phyloP scores from a whole-genome alignment of 176 grass and related monocot species.

The Puya raimondii region DNA sequence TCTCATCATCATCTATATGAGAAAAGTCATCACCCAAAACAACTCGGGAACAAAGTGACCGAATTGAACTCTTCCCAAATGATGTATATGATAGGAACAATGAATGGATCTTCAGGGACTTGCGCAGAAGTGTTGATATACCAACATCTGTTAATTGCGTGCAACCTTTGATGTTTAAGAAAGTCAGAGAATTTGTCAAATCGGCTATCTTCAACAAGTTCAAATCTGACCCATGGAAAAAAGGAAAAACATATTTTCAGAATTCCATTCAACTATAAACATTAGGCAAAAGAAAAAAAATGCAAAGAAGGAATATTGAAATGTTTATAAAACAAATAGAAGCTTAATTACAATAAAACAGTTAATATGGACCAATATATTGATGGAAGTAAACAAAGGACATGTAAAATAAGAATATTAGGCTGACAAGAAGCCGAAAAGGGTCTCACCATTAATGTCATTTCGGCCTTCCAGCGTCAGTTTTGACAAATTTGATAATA shows the following conservation, averaged over 20 bases:
- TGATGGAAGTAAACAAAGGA: background rate
- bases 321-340: background rate
- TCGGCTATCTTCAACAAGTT: constrained; percentile 31
- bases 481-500: constrained; percentile 49
- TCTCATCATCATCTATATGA: constrained; percentile 12
- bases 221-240: constrained; percentile 34
- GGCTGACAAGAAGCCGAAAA: background rate
- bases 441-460: constrained; percentile 49
- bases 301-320: background rate
- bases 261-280: background rate
- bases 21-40: constrained; percentile 4
- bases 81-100: constrained; percentile 55
- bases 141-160: constrained; percentile 44
- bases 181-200: constrained; percentile 36
- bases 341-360: background rate
- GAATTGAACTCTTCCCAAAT: constrained; percentile 42
- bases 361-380: constrained; percentile 12
- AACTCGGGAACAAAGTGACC: constrained; percentile 19
- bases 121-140: constrained; percentile 43
- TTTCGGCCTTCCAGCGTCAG: constrained; percentile 53
- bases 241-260: background rate
- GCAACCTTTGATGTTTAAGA: constrained; percentile 67
- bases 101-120: constrained; percentile 41
- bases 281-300: too few species aligned
- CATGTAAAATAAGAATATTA: background rate